Conservation (phyloP, 306 rosid species). For the Prunus fruticosa region DNA sequence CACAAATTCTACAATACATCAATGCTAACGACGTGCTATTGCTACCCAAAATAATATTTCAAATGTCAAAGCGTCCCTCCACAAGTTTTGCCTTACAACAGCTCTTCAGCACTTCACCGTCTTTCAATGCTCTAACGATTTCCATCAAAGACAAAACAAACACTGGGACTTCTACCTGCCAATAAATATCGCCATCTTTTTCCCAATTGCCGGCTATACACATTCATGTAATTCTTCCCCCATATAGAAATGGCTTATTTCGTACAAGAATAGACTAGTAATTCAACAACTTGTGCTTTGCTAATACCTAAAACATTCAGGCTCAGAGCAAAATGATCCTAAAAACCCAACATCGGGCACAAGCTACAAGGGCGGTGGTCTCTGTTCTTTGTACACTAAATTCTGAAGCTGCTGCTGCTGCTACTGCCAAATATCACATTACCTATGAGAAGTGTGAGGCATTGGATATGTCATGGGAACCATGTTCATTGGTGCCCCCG, state of each 20-base stretch:
- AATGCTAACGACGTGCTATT: too few species aligned
- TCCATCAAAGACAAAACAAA: not conserved
- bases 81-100: slow-evolving; percentile 15
- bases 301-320: slow-evolving; percentile 24
- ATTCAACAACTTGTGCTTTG: slow-evolving; percentile 32
- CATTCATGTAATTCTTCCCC: slow-evolving; percentile 27
- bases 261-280: slow-evolving; percentile 29
- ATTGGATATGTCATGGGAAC: slow-evolving; percentile 68
- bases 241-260: slow-evolving; percentile 25
- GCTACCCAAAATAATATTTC: not conserved
- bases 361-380: slow-evolving; percentile 34
- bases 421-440: slow-evolving; percentile 25
- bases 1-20: too few species aligned
- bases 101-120: not conserved
- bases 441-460: slow-evolving; percentile 77
- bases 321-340: slow-evolving; percentile 17
- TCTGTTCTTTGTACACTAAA: slow-evolving; percentile 46
- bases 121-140: slow-evolving; percentile 1
- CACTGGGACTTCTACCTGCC: slow-evolving; percentile 8
- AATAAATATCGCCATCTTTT: slow-evolving; percentile 21
- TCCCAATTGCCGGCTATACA: slow-evolving; percentile 27
- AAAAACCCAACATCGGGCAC: slow-evolving; percentile 29
- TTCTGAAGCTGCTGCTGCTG: slow-evolving; percentile 27
- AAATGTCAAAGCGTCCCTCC: not conserved
- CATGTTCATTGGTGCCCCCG: slow-evolving; percentile 80